Percentiles rank a stretch among this genome's conserved stretches.
Conservation (phyloP, 2,329 filamentous ascomycete species). For the Colletotrichum graminicola region DNA sequence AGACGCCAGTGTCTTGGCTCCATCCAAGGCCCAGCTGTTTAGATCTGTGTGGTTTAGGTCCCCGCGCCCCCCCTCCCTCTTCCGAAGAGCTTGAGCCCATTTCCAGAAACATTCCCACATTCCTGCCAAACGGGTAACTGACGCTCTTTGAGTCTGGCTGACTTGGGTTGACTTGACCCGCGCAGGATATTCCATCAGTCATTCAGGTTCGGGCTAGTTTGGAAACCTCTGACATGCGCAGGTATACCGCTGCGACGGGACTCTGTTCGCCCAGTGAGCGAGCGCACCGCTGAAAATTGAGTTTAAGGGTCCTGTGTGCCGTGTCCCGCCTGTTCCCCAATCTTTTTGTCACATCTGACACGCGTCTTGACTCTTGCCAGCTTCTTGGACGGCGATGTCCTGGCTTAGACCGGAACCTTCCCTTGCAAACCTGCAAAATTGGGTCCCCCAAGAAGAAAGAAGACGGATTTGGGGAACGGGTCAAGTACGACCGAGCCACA, state of each 20-base stretch:
- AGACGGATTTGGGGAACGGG: conserved; percentile 11
- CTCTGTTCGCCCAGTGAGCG: neutral
- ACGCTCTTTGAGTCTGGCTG: neutral
- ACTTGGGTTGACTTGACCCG: too few relatives aligned
- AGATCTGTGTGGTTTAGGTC: neutral
- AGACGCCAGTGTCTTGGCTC: neutral
- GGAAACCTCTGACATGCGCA: too few relatives aligned
- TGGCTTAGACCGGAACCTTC: neutral
- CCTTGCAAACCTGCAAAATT: neutral
- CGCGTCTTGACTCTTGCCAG: conserved; percentile 39
- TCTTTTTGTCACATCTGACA: conserved; percentile 27
- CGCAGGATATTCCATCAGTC: neutral
- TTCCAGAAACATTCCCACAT: conserved; percentile 37
- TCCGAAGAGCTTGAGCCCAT: neutral
- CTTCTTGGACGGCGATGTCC: neutral
- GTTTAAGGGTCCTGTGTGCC: conserved; percentile 41
- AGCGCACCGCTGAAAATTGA: conserved; percentile 30
- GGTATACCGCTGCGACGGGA: neutral
- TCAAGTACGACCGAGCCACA: neutral
- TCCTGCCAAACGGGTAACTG: neutral
- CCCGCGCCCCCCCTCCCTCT: neutral
- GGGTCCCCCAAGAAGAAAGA: neutral
- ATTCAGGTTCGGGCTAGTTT: neutral
- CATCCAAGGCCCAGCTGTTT: too few relatives aligned
- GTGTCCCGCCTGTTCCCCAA: conserved; percentile 35